Evolutionary conservation across 768 basidiomycete genomes (phyloP), one percentile per base, ranked within the genome.

Genomic region (Kwoniella shandongensis): DNA sequence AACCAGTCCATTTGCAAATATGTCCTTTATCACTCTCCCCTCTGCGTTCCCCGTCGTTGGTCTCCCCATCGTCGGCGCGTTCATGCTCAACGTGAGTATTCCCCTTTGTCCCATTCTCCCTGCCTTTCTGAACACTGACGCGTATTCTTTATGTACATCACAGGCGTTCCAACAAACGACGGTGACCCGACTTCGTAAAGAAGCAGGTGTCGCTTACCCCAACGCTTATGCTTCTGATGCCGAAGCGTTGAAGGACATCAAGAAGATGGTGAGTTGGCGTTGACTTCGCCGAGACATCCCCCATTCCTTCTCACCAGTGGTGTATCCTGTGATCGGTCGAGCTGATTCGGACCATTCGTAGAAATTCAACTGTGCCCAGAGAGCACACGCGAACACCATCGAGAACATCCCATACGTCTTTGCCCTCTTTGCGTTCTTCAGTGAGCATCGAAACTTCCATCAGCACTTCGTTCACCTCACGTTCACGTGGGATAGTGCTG

Each of bases 371-470:
- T 73, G 72, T 44, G 49, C 54, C 27, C 69, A 73, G 40, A 49
- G 72, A 42, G 65, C 63, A 32, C 66, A 73, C 40, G 54, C 32
- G 1, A 73, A 73, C 46, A 70, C 69, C 18, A 62, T 73, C 41
- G 72, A 73, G 52, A 51, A 45, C 23, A 44, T 61, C 20, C 63
- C 68, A 1, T 64, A 54, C 60, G 27, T 65, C 32, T 35, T 73
- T n/a, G 54, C 57, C 6, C 27, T 62, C 18, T 47, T 49, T 36
- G 41, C 56, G 1, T 68, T 57, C 58, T 36, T 69, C 48, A 63
- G 70, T 69, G 29, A 54, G 65, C 65, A 32, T 32, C 22, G 4
- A 7, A 8, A 3, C 17, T 25, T n/a, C 20, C 42, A 3, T 17
- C 25, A 27, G 23, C 18, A 18, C 26, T 32, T 32, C 6, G 32